Evolutionary conservation across 495 filamentous ascomycete genomes (phyloP).

Genomic region (Extremus antarcticus): DNA sequence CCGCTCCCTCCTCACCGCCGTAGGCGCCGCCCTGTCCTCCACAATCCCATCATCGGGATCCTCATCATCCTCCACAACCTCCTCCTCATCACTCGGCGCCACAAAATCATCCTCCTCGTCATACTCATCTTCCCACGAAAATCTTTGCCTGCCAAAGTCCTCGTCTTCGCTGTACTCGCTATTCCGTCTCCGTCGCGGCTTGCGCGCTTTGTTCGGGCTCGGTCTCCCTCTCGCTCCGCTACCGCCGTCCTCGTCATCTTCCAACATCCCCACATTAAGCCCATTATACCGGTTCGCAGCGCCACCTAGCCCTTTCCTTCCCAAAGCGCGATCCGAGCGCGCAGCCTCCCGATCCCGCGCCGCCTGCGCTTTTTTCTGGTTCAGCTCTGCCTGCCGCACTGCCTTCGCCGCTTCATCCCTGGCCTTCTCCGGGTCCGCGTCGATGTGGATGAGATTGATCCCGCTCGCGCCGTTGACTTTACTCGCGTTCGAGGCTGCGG

Average conservation of each 20-base stretch:
- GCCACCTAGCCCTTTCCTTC: constrained; percentile 30
- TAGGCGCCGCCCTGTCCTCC: constrained; percentile 24
- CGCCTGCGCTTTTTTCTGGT: constrained; percentile 20
- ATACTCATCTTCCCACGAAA: constrained; percentile 64
- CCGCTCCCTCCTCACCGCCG: constrained; percentile 9
- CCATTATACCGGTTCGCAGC: constrained; percentile 38
- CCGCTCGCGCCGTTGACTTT: constrained; percentile 47
- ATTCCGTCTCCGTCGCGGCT: constrained; percentile 21
- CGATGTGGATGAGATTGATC: constrained; percentile 40
- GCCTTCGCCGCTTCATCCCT: constrained; percentile 57
- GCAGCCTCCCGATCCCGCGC: constrained; percentile 49
- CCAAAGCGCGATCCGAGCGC: constrained; percentile 43
- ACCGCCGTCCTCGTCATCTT: constrained; percentile 58
- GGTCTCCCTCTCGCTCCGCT: constrained; percentile 35
- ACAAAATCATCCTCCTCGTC: constrained; percentile 48
- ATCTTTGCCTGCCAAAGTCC: constrained; percentile 51
- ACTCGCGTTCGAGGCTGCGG: constrained; percentile 44
- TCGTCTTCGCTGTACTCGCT: constrained; percentile 33
- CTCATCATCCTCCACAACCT: constrained; percentile 46
- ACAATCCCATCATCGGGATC: constrained; percentile 38
- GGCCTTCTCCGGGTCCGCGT: constrained; percentile 70
- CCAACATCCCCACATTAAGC: constrained; percentile 62
- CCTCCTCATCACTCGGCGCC: constrained; percentile 40
- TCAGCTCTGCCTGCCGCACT: constrained; percentile 25
- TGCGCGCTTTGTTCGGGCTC: constrained; percentile 7